Evolutionary conservation across 2,329 filamentous ascomycete genomes (phyloP).

Genomic region (Stagonosporopsis vannaccii): DNA sequence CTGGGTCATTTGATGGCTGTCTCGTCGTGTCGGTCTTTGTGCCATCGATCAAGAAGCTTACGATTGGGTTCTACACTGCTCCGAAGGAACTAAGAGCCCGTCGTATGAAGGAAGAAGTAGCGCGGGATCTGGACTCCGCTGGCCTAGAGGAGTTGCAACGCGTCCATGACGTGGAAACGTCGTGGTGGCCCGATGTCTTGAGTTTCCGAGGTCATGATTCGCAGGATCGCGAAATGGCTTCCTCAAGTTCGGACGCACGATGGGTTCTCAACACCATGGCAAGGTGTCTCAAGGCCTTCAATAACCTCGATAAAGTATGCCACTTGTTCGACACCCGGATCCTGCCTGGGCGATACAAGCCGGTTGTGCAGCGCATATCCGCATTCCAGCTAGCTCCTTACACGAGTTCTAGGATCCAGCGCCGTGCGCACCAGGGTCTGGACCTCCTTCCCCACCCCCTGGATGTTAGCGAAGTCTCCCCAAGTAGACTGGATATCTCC

Average conservation of each 20-base stretch:
- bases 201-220: not conserved
- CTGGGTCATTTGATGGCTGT: not conserved
- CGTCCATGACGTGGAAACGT: not conserved
- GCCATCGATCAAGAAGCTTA: not conserved
- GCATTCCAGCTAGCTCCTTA: not conserved
- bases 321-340: not conserved
- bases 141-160: not conserved
- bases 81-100: not conserved
- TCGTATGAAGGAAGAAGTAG: not conserved
- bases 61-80: not conserved
- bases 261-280: not conserved
- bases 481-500: not conserved
- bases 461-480: not conserved
- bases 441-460: not conserved
- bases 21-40: not conserved
- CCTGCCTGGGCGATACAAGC: not conserved
- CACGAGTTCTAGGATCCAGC: not conserved
- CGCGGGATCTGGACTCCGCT: not conserved
- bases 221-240: not conserved
- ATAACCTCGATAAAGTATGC: not conserved
- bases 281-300: not conserved
- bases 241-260: not conserved
- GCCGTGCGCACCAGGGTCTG: not conserved
- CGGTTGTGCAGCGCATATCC: not conserved
- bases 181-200: not conserved